Percentiles rank a stretch among this genome's conserved stretches.
Evolutionary conservation across 805 yeast species (phyloP).

Genomic region (Candida sphagnicola): DNA sequence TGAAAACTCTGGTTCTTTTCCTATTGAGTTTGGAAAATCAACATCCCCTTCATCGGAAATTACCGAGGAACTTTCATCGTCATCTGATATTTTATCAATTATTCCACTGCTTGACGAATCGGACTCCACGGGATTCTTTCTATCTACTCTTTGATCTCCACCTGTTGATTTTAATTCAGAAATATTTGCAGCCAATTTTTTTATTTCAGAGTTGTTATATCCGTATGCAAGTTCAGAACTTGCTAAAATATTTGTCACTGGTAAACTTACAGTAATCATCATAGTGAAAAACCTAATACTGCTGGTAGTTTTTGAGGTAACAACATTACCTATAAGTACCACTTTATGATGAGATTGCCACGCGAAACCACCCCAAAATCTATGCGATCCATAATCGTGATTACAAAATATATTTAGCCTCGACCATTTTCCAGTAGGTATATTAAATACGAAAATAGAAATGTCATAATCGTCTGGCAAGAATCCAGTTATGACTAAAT

Average conservation of each 20-base stretch:
- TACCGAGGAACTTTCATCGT: slow-evolving; percentile 4
- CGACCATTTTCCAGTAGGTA: slow-evolving; percentile 61
- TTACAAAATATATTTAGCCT: slow-evolving; percentile 51
- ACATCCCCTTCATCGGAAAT: slow-evolving; percentile 2
- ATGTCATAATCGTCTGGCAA: slow-evolving; percentile 44
- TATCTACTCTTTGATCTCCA: background rate
- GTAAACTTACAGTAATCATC: slow-evolving; percentile 49
- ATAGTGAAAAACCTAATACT: slow-evolving; percentile 45
- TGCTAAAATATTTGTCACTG: slow-evolving; percentile 48
- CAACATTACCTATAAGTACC: slow-evolving; percentile 51
- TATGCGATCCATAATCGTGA: slow-evolving; percentile 51
- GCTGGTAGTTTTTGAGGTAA: slow-evolving; percentile 43
- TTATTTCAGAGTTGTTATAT: slow-evolving; percentile 13
- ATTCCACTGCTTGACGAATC: slow-evolving; percentile 6
- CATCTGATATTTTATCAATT: slow-evolving; percentile 6
- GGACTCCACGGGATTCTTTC: slow-evolving; percentile 6
- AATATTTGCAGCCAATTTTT: slow-evolving; percentile 1
- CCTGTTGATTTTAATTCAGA: background rate
- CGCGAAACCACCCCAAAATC: slow-evolving; percentile 63
- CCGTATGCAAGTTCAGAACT: slow-evolving; percentile 39
- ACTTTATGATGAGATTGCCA: slow-evolving; percentile 81
- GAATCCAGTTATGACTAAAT: slow-evolving; percentile 59
- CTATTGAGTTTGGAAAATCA: background rate
- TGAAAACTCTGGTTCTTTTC: slow-evolving; percentile 19
- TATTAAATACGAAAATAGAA: slow-evolving; percentile 48